Evolutionary conservation across 495 filamentous ascomycete species (phyloP).

Genomic region (Penicillium antarcticum): DNA sequence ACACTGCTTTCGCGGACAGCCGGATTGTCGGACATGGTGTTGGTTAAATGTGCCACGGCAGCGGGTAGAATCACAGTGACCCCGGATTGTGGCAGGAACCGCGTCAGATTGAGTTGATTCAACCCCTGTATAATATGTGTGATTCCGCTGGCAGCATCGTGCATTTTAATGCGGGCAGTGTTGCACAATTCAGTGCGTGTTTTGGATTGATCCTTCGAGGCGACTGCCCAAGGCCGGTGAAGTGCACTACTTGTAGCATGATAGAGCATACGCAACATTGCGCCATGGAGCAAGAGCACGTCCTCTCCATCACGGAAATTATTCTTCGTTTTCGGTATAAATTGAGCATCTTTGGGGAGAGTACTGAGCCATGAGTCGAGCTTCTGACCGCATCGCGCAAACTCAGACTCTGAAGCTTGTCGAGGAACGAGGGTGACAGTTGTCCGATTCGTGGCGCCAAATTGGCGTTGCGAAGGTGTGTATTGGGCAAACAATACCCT

Average conservation of each 20-base stretch:
- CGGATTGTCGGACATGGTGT: conserved; percentile 71
- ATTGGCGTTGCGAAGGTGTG: conserved; percentile 59
- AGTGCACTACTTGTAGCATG: conserved; percentile 81
- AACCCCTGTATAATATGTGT: conserved; percentile 71
- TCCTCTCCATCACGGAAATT: conserved; percentile 44
- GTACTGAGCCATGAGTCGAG: conserved; percentile 64
- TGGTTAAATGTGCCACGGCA: conserved; percentile 81
- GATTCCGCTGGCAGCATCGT: conserved; percentile 72
- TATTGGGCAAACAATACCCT: conserved; percentile 81
- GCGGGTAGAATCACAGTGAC: conserved; percentile 84
- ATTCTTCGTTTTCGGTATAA: conserved; percentile 30
- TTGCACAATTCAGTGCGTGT: conserved; percentile 33
- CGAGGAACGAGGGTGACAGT: conserved; percentile 82
- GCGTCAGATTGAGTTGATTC: conserved; percentile 63
- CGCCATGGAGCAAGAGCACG: conserved; percentile 66
- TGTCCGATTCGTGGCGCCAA: conserved; percentile 63
- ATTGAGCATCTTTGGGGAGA: conserved; percentile 58
- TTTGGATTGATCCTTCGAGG: conserved; percentile 44
- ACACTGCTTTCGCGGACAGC: conserved; percentile 61
- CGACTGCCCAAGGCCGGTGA: conserved; percentile 73
- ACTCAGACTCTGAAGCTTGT: conserved; percentile 64
- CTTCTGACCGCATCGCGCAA: conserved; percentile 66
- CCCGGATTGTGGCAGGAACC: conserved; percentile 76
- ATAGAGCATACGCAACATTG: conserved; percentile 81
- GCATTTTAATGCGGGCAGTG: conserved; percentile 66